phyloP scores from a whole-genome alignment of 352 stramenopile species.

The Phytophthora boehmeriae region DNA sequence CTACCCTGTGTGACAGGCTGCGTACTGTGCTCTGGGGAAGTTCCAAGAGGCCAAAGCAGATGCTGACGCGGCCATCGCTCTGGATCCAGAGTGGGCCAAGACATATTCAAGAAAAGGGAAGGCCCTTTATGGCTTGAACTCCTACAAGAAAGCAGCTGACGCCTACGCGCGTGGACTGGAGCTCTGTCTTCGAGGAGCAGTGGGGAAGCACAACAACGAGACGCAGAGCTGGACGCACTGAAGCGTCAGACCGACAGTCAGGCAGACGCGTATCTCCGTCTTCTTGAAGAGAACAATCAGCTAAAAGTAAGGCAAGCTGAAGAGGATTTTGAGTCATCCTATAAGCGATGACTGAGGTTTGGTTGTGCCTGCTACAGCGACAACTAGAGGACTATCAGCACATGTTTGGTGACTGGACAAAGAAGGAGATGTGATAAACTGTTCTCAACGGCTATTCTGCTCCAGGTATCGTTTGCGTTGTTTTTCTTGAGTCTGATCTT shows the following conservation, averaged over 20 bases:
- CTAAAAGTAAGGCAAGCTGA: slow-evolving; percentile 52
- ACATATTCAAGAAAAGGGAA: slow-evolving; percentile 84
- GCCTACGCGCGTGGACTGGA: slow-evolving; percentile 76
- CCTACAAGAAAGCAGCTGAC: slow-evolving; percentile 72
- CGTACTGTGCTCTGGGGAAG: slow-evolving; percentile 62
- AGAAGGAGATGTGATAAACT: slow-evolving; percentile 73
- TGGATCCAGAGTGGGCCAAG: slow-evolving; percentile 77
- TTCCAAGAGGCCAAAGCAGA: slow-evolving; percentile 61
- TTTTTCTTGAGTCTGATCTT: slow-evolving; percentile 6
- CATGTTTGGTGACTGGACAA: slow-evolving; percentile 85
- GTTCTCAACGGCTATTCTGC: slow-evolving; percentile 1
- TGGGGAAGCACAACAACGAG: slow-evolving; percentile 69
- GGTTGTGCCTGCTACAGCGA: slow-evolving; percentile 30
- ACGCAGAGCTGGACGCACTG: slow-evolving; percentile 76
- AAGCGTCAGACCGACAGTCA: slow-evolving; percentile 74
- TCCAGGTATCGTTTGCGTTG: slow-evolving; percentile 1
- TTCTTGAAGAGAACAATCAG: slow-evolving; percentile 78
- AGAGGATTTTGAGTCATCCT: background rate
- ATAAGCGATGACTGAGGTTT: background rate
- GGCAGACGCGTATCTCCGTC: slow-evolving; percentile 68
- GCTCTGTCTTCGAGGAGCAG: slow-evolving; percentile 69
- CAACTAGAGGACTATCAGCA: slow-evolving; percentile 82
- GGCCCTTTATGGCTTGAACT: slow-evolving; percentile 68
- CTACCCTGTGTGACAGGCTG: slow-evolving; percentile 35
- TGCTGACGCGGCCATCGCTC: slow-evolving; percentile 58